phyloP scores from a whole-genome alignment of 768 basidiomycete species.

The Boletus edulis region DNA sequence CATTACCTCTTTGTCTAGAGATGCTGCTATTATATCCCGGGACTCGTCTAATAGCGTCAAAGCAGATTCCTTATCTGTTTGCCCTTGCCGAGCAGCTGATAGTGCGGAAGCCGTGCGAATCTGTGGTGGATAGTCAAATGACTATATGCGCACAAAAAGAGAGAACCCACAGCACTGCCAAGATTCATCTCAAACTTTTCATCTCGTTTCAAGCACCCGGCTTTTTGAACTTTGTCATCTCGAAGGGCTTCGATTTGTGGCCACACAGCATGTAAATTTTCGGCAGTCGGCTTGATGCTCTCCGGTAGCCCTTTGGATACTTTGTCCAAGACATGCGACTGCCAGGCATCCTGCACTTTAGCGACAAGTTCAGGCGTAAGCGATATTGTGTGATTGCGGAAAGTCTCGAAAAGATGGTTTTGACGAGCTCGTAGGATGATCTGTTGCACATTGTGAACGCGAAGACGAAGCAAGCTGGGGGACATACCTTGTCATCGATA shows the following conservation, averaged over 20 bases:
- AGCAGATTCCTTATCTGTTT: constrained; percentile 43
- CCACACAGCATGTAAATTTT: constrained; percentile 56
- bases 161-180: constrained; percentile 62
- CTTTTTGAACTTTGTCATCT: constrained; percentile 61
- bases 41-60: constrained; percentile 67
- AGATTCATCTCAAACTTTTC: constrained; percentile 95
- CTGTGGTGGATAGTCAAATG: constrained; percentile 23
- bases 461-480: neutral
- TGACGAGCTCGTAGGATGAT: constrained; percentile 92
- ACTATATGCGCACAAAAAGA: constrained; percentile 4
- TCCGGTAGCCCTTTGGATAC: constrained; percentile 63
- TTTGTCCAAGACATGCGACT: constrained; percentile 56
- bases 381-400: constrained; percentile 49
- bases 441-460: constrained; percentile 40
- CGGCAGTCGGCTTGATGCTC: constrained; percentile 43
- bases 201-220: constrained; percentile 69
- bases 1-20: constrained; percentile 70
- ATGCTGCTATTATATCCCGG: constrained; percentile 69
- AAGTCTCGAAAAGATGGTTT: constrained; percentile 65
- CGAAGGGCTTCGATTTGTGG: constrained; percentile 46
- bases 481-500: constrained; percentile 93
- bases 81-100: constrained; percentile 44
- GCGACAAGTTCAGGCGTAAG: constrained; percentile 59
- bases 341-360: constrained; percentile 63
- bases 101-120: constrained; percentile 58